phyloP scores from a whole-genome alignment of 2,329 filamentous ascomycete genomes.

The Xylaria polymorpha region DNA sequence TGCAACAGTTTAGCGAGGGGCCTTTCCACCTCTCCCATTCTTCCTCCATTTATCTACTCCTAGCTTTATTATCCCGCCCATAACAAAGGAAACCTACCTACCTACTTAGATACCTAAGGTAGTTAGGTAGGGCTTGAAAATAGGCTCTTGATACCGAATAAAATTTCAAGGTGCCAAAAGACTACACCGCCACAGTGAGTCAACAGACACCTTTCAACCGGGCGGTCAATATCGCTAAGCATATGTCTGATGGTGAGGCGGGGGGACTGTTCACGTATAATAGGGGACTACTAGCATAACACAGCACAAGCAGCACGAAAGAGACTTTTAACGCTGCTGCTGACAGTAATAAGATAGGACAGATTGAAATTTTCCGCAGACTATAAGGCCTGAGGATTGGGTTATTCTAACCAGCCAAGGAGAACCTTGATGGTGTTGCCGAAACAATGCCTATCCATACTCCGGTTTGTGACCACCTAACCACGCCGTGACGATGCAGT shows the following conservation, averaged over 20 bases:
- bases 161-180: too few relatives aligned
- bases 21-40: background rate
- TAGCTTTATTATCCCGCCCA: background rate
- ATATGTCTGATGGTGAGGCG: too few relatives aligned
- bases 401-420: conserved; percentile 26
- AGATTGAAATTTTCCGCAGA: background rate
- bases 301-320: background rate
- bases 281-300: background rate
- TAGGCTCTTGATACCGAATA: too few relatives aligned
- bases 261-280: too few relatives aligned
- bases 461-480: conserved; percentile 27
- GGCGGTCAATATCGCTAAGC: too few relatives aligned
- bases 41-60: background rate
- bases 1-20: background rate
- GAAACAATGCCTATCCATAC: conserved; percentile 32
- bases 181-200: background rate
- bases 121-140: too few relatives aligned
- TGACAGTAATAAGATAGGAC: background rate
- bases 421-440: conserved; percentile 6
- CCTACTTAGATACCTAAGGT: too few relatives aligned
- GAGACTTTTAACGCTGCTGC: background rate
- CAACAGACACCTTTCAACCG: background rate
- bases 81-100: too few relatives aligned
- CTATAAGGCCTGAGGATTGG: conserved; percentile 10
- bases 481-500: conserved; percentile 37